phyloP scores from a whole-genome alignment of 2,329 filamentous ascomycete genomes.

The Colletotrichum tabaci region DNA sequence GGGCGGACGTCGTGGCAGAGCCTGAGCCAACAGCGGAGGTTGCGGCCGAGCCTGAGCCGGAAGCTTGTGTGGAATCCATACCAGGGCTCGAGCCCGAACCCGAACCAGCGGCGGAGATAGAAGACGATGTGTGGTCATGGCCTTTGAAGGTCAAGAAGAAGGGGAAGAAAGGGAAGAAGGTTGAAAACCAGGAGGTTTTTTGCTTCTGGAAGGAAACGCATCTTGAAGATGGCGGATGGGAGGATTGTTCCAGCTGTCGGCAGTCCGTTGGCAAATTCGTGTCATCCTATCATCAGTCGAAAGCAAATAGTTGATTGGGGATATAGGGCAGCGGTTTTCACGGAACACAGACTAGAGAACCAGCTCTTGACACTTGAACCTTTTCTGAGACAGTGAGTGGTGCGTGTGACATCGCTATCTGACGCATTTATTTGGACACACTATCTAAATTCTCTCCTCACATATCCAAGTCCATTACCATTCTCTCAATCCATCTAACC shows the following conservation, averaged over 20 bases:
- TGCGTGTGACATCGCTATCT: no score
- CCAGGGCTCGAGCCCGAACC: neutral
- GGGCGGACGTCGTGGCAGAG: neutral
- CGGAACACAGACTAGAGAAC: neutral
- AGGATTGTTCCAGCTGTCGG: slow-evolving; percentile 14
- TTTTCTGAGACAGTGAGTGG: no score
- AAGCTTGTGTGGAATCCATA: neutral
- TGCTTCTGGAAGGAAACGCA: slow-evolving; percentile 5
- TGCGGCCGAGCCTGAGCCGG: neutral
- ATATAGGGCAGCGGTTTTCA: slow-evolving; percentile 9
- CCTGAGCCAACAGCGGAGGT: neutral
- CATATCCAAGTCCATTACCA: no score
- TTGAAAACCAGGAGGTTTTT: neutral
- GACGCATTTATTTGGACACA: no score
- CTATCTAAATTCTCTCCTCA: no score
- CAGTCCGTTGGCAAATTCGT: slow-evolving; percentile 5
- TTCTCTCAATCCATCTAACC: no score
- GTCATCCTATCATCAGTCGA: slow-evolving; percentile 1
- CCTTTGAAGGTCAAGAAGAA: slow-evolving; percentile 17
- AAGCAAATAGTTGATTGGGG: slow-evolving; percentile 45
- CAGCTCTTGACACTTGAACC: no score
- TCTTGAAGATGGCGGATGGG: slow-evolving; percentile 8
- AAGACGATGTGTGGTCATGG: neutral
- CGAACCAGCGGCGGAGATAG: neutral
- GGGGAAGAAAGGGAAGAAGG: neutral